phyloP scores from a whole-genome alignment of 257 asterid species.

The Scutellaria galericulata region DNA sequence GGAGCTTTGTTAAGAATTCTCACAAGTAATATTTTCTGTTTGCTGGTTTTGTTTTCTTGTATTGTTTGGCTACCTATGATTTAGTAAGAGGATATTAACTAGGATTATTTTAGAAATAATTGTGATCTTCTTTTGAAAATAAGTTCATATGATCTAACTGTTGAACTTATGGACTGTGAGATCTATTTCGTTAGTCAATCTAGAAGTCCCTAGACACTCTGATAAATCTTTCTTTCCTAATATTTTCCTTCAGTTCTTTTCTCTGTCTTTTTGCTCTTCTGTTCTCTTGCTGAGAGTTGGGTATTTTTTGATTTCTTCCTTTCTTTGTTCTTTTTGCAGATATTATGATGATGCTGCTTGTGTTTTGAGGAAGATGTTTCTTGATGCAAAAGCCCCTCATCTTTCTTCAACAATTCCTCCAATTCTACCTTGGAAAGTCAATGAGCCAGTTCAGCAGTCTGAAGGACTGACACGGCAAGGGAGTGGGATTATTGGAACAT shows the following conservation, averaged over 20 bases:
- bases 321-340: slow-evolving; percentile 46
- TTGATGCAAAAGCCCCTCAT: slow-evolving; percentile 99
- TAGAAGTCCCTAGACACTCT: slow-evolving; percentile 16
- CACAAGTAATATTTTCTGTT: slow-evolving; percentile 61
- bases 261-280: not conserved
- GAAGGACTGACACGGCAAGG: slow-evolving; percentile 97
- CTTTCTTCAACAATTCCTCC: slow-evolving; percentile 96
- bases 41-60: slow-evolving; percentile 21
- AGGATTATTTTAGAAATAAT: not conserved
- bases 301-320: too few species aligned
- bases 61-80: slow-evolving; percentile 12
- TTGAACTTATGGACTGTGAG: slow-evolving; percentile 28
- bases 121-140: not conserved
- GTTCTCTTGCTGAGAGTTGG: not conserved
- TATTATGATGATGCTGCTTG: slow-evolving; percentile 98
- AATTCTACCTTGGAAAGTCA: slow-evolving; percentile 87
- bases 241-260: not conserved
- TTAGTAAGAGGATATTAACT: not conserved
- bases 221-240: slow-evolving; percentile 9
- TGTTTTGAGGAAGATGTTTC: slow-evolving; percentile 92
- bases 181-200: slow-evolving; percentile 23
- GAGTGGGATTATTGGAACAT: slow-evolving; percentile 90
- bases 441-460: slow-evolving; percentile 80
- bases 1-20: slow-evolving; percentile 98
- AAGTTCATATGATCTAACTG: slow-evolving; percentile 7